Evolutionary conservation across 148 eudicot species (phyloP).

Genomic region (Spergularia bocconei): DNA sequence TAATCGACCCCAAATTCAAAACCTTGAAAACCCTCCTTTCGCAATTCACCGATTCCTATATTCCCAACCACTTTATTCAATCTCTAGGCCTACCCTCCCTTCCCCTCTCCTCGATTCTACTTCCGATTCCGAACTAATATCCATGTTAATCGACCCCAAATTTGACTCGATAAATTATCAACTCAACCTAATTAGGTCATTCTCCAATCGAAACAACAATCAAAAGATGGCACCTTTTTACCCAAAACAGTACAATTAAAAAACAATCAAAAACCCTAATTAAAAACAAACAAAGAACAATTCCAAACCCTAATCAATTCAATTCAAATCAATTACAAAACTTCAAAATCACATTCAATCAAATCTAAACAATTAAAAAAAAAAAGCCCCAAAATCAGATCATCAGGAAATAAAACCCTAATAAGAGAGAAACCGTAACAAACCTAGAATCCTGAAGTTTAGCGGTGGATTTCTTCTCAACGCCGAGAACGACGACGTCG

Average conservation of each 20-base stretch:
- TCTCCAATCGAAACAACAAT: not conserved
- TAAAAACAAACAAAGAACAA: not conserved
- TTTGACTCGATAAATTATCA: not conserved
- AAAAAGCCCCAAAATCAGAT: not conserved
- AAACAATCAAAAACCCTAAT: not conserved
- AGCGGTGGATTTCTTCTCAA: conserved; percentile 90
- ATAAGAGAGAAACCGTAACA: not conserved
- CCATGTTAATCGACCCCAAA: not conserved
- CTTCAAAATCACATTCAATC: not conserved
- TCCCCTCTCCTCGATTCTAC: not conserved
- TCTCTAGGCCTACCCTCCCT: too few relatives aligned
- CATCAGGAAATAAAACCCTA: not conserved
- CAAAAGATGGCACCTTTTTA: not conserved
- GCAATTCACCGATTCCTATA: not conserved
- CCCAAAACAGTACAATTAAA: not conserved
- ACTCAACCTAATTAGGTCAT: not conserved
- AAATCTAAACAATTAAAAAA: not conserved
- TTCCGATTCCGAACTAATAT: not conserved
- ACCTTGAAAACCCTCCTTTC: not conserved
- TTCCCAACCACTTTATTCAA: not conserved
- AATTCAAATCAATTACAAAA: not conserved
- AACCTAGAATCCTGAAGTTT: conserved; percentile 95
- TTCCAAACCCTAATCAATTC: not conserved
- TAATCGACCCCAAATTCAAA: not conserved
- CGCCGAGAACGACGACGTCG: conserved; percentile 81